These are phyloP conservation scores for Xylaria palmicola DNA, from an alignment of 495 filamentous ascomycete genomes.

Conservation along the genomic window DNA sequence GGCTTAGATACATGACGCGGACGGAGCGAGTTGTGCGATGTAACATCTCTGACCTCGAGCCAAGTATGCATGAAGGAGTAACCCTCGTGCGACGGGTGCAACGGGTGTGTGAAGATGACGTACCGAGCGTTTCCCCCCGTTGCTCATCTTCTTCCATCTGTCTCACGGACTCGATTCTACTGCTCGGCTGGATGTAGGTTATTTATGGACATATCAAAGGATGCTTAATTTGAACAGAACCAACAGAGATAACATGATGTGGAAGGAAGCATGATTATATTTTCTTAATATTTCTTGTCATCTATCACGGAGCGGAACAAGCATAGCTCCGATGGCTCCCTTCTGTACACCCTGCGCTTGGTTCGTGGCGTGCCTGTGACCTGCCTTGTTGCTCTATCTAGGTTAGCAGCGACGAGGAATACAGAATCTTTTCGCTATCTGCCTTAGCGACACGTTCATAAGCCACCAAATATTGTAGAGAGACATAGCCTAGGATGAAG, in stretches of 20 bases:
- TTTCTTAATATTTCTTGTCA: too few relatives aligned
- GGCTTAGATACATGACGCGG: background rate
- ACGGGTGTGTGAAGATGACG: background rate
- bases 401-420: too few relatives aligned
- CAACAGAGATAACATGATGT: background rate
- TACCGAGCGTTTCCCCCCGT: too few relatives aligned
- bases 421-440: constrained; percentile 1
- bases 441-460: background rate
- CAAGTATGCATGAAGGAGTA: background rate
- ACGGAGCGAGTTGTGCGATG: constrained; percentile 3
- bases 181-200: background rate
- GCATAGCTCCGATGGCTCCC: background rate
- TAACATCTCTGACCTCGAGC: background rate
- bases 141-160: background rate
- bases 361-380: background rate
- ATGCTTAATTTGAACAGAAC: background rate
- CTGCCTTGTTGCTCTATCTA: background rate
- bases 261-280: background rate
- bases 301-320: constrained; percentile 3
- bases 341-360: background rate
- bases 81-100: background rate
- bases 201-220: background rate
- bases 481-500: background rate
- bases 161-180: background rate
- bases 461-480: background rate